Evolutionary conservation across 257 asterid genomes (phyloP).

Genomic region (Lithospermum erythrorhizon): DNA sequence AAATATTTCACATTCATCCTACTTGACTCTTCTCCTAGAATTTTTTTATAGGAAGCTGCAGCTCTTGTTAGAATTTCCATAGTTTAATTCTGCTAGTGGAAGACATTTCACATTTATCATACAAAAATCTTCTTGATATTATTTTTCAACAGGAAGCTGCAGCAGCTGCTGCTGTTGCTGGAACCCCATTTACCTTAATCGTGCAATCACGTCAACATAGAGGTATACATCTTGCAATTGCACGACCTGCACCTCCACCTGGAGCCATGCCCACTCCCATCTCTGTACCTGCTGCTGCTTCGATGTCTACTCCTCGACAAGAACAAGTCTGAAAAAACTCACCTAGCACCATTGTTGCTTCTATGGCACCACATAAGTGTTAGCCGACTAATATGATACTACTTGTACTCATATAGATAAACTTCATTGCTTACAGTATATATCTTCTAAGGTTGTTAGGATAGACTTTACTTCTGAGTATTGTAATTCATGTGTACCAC

Average conservation of each 20-base stretch:
- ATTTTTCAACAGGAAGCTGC: constrained; percentile 69
- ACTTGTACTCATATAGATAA: too few species aligned
- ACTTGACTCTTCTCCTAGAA: neutral
- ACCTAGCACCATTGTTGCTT: neutral
- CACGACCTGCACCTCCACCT: constrained; percentile 34
- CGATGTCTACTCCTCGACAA: constrained; percentile 29
- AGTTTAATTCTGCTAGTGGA: too few species aligned
- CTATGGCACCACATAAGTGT: neutral
- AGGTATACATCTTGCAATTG: constrained; percentile 58
- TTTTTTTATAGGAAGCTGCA: constrained; percentile 67
- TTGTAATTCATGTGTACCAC: too few species aligned
- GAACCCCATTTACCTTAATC: constrained; percentile 78
- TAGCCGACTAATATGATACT: too few species aligned
- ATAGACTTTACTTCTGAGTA: too few species aligned
- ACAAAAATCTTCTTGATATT: constrained; percentile 3
- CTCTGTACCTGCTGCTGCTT: constrained; percentile 19
- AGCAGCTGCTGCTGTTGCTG: constrained; percentile 88
- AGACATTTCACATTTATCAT: too few species aligned
- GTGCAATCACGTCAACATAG: constrained; percentile 78
- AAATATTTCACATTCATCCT: too few species aligned
- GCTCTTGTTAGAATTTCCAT: constrained; percentile 50
- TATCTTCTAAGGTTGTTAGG: too few species aligned
- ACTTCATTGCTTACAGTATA: too few species aligned
- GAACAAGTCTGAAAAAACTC: constrained; percentile 37
- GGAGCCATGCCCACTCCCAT: constrained; percentile 25